Evolutionary conservation across 202 grass and related monocot genomes (phyloP), one percentile per base, ranked within the genome.

Genomic region (Elaeis oleifera): DNA sequence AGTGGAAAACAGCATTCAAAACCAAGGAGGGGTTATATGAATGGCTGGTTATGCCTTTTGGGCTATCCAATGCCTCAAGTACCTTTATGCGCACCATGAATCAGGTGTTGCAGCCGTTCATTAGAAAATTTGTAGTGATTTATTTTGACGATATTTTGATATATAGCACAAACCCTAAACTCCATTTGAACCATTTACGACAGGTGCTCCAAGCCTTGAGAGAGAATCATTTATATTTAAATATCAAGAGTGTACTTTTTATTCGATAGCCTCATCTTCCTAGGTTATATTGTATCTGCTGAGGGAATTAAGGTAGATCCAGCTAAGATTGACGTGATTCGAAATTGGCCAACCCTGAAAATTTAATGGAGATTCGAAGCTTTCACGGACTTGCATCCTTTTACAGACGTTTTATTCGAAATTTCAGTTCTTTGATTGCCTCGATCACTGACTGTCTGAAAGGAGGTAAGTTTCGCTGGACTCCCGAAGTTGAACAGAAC

Each of bases 351-450:
- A 29, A 53, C 58, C 24, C 49, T 44, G 15, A 48, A 8, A 14
- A 62, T 14, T 4, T 73, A 14, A 58, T 18, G 50, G 48, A 73
- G 16, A 28, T 63, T 5, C 0, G 20, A 26, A 62, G 44, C 25
- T 73, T 73, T 63, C 23, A 55, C 20, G 23, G 44, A 18, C 36
- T 73, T 5, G 58, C 48, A 2, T 62, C 39, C 5, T 73, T 73
- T 36, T 73, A 39, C 31, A 4, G 49, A 17, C 0, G 23, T 3
- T 73, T 63, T 22, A 62, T 73, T 63, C 49, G 11, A 29, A 52
- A 73, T 54, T 54, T 73, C 1, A 73, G 58, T 22, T 56, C 44
- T 31, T 25, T 73, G 5, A 29, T 31, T 16, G 59, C 58, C 1
- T 2, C 23, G 23, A 24, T 24, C 23, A 24, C 23, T 2, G 23